Conservation (phyloP, 1,139 yeast species). For the Sugiyamaella paludigena region DNA sequence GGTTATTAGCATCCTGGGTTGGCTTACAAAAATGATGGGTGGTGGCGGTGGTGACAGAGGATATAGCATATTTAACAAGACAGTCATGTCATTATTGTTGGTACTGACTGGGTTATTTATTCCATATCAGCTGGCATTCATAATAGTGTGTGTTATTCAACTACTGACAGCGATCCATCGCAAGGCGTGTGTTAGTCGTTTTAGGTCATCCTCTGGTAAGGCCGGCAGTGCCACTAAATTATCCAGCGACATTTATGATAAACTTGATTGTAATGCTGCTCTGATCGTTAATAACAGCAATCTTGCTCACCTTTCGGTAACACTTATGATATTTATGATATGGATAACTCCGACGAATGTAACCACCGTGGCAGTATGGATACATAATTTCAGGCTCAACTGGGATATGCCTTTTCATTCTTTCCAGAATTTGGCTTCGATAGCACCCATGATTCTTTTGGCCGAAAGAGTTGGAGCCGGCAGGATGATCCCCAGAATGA, state of each 20-base stretch:
- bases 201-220: too few species aligned
- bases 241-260: background rate
- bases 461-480: constrained; percentile 32
- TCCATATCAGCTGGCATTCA: constrained; percentile 20
- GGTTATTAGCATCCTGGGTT: constrained; percentile 15
- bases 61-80: constrained; percentile 1
- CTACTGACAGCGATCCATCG: constrained; percentile 6
- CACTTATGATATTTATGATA: constrained; percentile 34
- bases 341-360: constrained; percentile 36
- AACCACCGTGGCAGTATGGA: constrained; percentile 38
- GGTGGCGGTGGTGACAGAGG: background rate
- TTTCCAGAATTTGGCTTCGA: constrained; percentile 33
- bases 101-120: constrained; percentile 3
- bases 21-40: background rate
- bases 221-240: background rate
- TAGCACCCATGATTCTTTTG: constrained; percentile 35
- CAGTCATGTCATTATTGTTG: background rate
- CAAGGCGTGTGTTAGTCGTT: background rate
- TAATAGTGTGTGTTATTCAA: constrained; percentile 50
- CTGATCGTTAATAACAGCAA: background rate
- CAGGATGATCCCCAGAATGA: constrained; percentile 31
- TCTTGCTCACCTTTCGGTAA: constrained; percentile 25
- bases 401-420: constrained; percentile 35
- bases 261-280: background rate
- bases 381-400: constrained; percentile 32